These are phyloP conservation scores for Coniochaeta sp. DNA, from an alignment of 2,329 filamentous ascomycete genomes.

Conservation along the genomic window DNA sequence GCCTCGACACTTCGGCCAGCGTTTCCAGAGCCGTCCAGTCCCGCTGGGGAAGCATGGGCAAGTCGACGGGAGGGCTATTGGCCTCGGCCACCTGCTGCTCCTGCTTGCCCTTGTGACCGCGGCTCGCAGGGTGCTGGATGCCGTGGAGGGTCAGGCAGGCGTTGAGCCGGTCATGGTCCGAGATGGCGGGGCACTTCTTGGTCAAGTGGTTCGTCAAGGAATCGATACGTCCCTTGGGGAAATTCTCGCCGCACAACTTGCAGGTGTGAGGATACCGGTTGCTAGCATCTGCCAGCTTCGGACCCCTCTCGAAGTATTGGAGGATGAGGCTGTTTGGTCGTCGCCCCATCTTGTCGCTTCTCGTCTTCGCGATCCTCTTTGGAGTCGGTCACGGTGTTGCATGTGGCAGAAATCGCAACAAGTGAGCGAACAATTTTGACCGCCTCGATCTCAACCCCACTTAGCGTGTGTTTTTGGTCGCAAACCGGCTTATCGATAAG, in stretches of 20 bases:
- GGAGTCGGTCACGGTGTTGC: no score
- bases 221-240: constrained; percentile 84
- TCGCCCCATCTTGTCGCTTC: constrained; percentile 47
- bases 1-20: constrained; percentile 79
- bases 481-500: no score
- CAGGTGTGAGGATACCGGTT: constrained; percentile 91
- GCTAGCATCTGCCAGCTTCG: constrained; percentile 81
- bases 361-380: background rate
- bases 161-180: constrained; percentile 66
- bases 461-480: no score
- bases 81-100: no score
- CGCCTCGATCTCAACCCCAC: no score
- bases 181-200: constrained; percentile 78
- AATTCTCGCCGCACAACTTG: constrained; percentile 80
- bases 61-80: constrained; percentile 21
- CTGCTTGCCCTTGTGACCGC: constrained; percentile 18
- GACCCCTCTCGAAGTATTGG: constrained; percentile 81
- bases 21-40: constrained; percentile 79
- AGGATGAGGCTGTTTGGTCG: constrained; percentile 79
- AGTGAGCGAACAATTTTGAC: no score
- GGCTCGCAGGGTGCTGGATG: constrained; percentile 43
- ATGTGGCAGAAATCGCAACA: no score
- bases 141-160: constrained; percentile 68
- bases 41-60: constrained; percentile 32
- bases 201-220: constrained; percentile 74